A percentile compares a stretch with the other conserved stretches of the same genome.
Conservation (phyloP, 2,329 filamentous ascomycete species). For the Botrytis fragariae region DNA sequence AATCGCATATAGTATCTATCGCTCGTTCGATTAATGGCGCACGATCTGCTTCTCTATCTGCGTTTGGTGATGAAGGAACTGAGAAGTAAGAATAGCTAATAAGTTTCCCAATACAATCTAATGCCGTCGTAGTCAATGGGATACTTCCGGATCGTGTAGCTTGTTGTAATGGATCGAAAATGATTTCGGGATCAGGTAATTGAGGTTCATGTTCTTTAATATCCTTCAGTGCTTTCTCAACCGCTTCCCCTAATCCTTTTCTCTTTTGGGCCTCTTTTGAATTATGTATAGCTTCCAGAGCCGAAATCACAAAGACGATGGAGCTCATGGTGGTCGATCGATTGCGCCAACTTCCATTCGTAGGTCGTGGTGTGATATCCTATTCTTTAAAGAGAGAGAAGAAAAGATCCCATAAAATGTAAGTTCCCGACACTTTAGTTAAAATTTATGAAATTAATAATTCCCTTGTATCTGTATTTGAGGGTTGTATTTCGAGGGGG, state of each 20-base stretch:
- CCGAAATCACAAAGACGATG: constrained; percentile 91
- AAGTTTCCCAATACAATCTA: constrained; percentile 98
- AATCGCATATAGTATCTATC: constrained; percentile 99
- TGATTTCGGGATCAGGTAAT: constrained; percentile 82
- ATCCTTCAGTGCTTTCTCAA: constrained; percentile 76
- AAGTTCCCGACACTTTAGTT: not conserved
- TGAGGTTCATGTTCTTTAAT: constrained; percentile 82
- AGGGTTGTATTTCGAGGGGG: constrained; percentile 1
- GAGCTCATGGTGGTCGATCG: constrained; percentile 71
- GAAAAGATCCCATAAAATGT: not conserved
- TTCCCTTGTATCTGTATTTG: not conserved
- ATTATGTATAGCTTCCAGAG: constrained; percentile 84
- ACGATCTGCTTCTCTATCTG: constrained; percentile 42
- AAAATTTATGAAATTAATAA: constrained; percentile 5
- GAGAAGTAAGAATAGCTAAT: constrained; percentile 99
- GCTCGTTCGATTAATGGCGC: constrained; percentile 91
- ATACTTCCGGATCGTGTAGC: constrained; percentile 85
- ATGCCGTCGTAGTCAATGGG: constrained; percentile 79
- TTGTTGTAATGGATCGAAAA: constrained; percentile 87
- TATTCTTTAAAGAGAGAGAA: not conserved
- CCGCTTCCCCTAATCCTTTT: constrained; percentile 78
- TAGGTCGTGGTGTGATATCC: not conserved
- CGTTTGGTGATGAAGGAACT: constrained; percentile 52
- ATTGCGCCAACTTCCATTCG: constrained; percentile 35
- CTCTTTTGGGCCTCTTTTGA: constrained; percentile 89